Base-by-base conservation (phyloP, 345 rosid species). In the Brassica nigra region DNA sequence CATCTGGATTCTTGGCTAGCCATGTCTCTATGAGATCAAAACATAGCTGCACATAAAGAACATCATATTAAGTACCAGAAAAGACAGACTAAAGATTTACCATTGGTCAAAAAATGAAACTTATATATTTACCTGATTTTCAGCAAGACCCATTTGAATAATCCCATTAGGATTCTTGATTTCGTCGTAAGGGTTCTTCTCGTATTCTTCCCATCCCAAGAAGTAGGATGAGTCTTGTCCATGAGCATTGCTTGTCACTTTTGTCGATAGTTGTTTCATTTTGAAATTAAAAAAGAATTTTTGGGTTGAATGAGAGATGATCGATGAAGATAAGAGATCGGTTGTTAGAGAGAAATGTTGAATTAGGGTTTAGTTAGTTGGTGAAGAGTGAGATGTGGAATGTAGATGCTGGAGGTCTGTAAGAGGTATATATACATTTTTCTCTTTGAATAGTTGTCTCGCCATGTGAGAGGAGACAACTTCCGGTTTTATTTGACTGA, bases 131-230 rank as follows among this genome's bases (percentile, higher is more conserved):
- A 86, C 93, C 85, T 88, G 93, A 79, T 91, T 91, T 73, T 91
- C 96, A 28, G 96, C 96, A 66, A 91, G 89, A 73, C 96, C 93
- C 93, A 91, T 89, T 78, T 89, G 93, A 62, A 91, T 88, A 73
- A 91, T 89, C 52, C 96, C 93, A 20, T 64, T 54, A 6, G 93
- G 92, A 74, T 91, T 89, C 73, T 84, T 84, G 67, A 71, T 72
- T 58, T 84, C 77, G 62, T 91, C 84, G 70, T 87, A 89, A 11
- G 92, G 93, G 73, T 91, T 88, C 70, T 89, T 91, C 82, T 91
- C 93, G 66, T 91, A 89, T 57, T 89, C 93, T 71, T 88, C 71
- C 96, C 96, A 91, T 63, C 96, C 96, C 42, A 88, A 77, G 82
- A 91, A 91, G 81, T 91, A 91, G 16, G 93, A 88, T 20, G 96